Conservation (phyloP, 2,329 filamentous ascomycete species). For the Stachybotrys chartarum region DNA sequence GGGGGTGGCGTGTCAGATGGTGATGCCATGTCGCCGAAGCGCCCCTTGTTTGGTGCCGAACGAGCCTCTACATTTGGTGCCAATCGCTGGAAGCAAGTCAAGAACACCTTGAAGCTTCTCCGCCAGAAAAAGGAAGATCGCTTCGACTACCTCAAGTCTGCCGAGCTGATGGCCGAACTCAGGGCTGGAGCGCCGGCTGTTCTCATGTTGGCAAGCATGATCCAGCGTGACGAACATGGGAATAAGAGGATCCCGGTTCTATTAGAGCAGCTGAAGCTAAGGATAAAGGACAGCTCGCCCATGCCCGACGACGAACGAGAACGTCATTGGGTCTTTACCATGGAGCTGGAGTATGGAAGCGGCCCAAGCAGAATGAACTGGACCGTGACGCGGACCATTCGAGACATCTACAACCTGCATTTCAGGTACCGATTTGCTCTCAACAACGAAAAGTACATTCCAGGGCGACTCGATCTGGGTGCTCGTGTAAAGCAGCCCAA, state of each 20-base stretch:
- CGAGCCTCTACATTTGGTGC: conserved; percentile 66
- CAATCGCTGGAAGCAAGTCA: conserved; percentile 88
- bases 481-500: conserved; percentile 73
- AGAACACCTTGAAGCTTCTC: conserved; percentile 75
- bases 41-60: conserved; percentile 55
- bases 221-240: conserved; percentile 92
- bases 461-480: conserved; percentile 58
- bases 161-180: conserved; percentile 91
- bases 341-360: conserved; percentile 93
- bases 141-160: conserved; percentile 90
- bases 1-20: conserved; percentile 59
- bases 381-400: conserved; percentile 79
- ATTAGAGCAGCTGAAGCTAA: conserved; percentile 87
- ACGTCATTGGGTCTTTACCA: conserved; percentile 79
- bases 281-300: conserved; percentile 70
- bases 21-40: conserved; percentile 48
- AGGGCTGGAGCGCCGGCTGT: conserved; percentile 89
- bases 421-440: conserved; percentile 86
- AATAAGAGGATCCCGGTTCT: conserved; percentile 93
- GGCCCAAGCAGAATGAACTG: conserved; percentile 95
- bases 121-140: conserved; percentile 79
- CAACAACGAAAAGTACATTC: conserved; percentile 75
- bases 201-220: conserved; percentile 93
- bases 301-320: conserved; percentile 56
- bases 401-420: conserved; percentile 89